Evolutionary conservation across 176 grass and related monocot species (phyloP).

Genomic region (Oryza glaberrima): DNA sequence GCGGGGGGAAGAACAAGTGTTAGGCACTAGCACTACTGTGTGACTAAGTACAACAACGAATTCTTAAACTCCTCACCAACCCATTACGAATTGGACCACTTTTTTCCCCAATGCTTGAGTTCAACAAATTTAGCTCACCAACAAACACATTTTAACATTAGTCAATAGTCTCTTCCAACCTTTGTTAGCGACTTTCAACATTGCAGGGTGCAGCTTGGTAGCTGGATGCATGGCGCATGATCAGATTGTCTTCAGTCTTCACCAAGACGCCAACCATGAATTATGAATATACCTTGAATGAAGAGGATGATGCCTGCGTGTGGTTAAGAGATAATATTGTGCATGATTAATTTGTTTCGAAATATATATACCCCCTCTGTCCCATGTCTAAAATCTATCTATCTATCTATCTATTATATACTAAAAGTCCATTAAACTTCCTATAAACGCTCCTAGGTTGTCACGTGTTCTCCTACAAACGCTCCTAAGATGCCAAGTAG

Average conservation of each 20-base stretch:
- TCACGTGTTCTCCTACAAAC: no score
- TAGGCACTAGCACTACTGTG: neutral
- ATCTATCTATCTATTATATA: no score
- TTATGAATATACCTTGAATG: neutral
- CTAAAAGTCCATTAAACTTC: no score
- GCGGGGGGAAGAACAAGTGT: neutral
- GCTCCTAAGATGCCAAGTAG: no score
- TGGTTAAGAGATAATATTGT: neutral
- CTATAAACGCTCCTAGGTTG: no score
- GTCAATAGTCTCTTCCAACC: neutral
- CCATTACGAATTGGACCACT: neutral
- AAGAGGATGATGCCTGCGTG: neutral
- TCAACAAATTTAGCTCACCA: constrained; percentile 39
- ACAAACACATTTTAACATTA: constrained; percentile 19
- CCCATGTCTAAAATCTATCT: no score
- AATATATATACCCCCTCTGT: no score
- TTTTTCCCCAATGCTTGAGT: neutral
- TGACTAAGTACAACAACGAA: neutral
- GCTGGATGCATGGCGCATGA: neutral
- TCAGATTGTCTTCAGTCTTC: neutral
- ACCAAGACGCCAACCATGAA: neutral
- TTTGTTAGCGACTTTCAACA: neutral
- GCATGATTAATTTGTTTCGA: neutral
- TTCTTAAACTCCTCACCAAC: constrained; percentile 30
- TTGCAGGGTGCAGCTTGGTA: neutral